Evolutionary conservation across 2,329 filamentous ascomycete genomes (phyloP).

Genomic region (Beauveria bassiana): DNA sequence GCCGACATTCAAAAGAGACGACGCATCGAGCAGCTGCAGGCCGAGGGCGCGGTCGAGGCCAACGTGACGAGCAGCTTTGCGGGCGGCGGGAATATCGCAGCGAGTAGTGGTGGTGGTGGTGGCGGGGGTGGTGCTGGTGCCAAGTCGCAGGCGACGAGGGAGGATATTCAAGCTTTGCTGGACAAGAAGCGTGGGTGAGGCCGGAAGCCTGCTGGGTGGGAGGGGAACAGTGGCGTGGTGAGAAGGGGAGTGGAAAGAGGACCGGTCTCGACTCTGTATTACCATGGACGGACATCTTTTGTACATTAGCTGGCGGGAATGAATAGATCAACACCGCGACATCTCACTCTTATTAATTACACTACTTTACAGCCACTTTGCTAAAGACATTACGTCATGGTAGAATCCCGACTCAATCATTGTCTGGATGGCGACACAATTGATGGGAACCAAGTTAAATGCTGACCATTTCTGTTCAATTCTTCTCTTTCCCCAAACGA

Average conservation of each 20-base stretch:
- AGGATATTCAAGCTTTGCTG: conserved; percentile 32
- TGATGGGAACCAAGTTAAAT: neutral
- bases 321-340: neutral
- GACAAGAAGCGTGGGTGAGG: conserved; percentile 24
- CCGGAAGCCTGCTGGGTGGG: too few relatives aligned
- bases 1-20: conserved; percentile 83
- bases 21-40: conserved; percentile 66
- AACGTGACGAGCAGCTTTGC: conserved; percentile 31
- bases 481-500: neutral
- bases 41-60: conserved; percentile 62
- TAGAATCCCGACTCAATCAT: too few relatives aligned
- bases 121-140: conserved; percentile 2
- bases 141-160: conserved; percentile 25
- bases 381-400: neutral
- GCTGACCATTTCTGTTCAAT: neutral
- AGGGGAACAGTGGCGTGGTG: neutral
- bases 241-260: neutral
- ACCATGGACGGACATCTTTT: neutral
- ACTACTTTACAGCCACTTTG: neutral
- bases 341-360: conserved; percentile 2
- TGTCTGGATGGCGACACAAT: neutral
- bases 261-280: neutral
- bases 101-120: conserved; percentile 12
- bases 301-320: conserved; percentile 1
- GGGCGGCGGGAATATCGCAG: conserved; percentile 19